A percentile compares a stretch with the other conserved stretches of the same genome.
Conservation (phyloP, 129 eudicot species). For the Flaveria sonorensis region DNA sequence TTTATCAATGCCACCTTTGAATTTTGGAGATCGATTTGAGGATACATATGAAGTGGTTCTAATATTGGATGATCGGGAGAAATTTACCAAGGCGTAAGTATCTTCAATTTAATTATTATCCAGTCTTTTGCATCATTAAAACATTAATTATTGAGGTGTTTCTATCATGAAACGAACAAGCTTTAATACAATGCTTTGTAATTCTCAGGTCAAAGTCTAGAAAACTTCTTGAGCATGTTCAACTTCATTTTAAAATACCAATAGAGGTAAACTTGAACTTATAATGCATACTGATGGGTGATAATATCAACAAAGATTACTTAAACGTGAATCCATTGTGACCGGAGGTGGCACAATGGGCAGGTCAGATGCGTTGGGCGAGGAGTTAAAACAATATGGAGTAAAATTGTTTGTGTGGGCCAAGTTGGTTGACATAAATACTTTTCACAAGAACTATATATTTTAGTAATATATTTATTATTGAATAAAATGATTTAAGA, state of each 20-base stretch:
- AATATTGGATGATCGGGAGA: slow-evolving; percentile 89
- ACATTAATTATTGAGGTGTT: slow-evolving; percentile 1
- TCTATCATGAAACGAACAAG: slow-evolving; percentile 8
- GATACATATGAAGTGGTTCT: slow-evolving; percentile 77
- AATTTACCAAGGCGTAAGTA: slow-evolving; percentile 71
- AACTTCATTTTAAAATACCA: slow-evolving; percentile 53
- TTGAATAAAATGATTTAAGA: not conserved
- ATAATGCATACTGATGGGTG: slow-evolving; percentile 6
- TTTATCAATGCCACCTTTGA: slow-evolving; percentile 74
- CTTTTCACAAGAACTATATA: not conserved
- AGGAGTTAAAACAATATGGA: not conserved
- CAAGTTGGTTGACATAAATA: not conserved
- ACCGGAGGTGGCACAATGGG: not conserved
- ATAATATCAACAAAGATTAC: not conserved
- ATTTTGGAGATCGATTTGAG: slow-evolving; percentile 64
- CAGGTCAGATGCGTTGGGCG: not conserved
- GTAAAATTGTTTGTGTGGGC: not conserved
- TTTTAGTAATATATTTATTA: not conserved
- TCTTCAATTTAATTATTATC: not conserved
- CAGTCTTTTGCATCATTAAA: not conserved
- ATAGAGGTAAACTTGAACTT: slow-evolving; percentile 61
- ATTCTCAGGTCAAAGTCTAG: slow-evolving; percentile 67
- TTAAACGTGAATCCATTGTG: not conserved
- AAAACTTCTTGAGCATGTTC: slow-evolving; percentile 58
- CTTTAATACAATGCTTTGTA: not conserved